phyloP scores from a whole-genome alignment of 345 rosid genomes.

The Populus davidiana region DNA sequence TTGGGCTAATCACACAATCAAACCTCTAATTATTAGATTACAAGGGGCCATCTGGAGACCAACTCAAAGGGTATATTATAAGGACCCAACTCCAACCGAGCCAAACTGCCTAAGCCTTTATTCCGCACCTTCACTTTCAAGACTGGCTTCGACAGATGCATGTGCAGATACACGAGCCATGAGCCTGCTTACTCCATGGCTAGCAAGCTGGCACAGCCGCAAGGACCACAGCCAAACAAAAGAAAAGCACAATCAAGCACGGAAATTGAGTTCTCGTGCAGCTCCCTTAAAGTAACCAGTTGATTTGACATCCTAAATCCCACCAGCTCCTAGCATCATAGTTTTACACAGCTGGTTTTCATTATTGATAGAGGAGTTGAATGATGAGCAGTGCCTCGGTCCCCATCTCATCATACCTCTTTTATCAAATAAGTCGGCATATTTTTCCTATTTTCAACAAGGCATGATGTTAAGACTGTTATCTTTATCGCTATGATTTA shows the following conservation, averaged over 20 bases:
- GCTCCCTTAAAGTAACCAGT: no score
- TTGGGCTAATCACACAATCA: not conserved
- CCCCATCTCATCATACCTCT: not conserved
- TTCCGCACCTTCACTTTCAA: not conserved
- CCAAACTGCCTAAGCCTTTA: not conserved
- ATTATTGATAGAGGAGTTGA: not conserved
- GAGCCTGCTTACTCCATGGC: no score
- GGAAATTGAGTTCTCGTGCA: no score
- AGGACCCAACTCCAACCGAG: not conserved
- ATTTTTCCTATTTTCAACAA: conserved; percentile 5
- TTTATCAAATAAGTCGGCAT: not conserved
- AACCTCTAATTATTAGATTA: not conserved
- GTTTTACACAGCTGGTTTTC: not conserved
- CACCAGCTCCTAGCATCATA: not conserved
- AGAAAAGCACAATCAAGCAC: no score
- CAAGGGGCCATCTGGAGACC: not conserved
- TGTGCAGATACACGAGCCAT: not conserved
- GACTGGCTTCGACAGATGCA: not conserved
- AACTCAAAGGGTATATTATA: not conserved
- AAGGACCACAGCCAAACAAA: not conserved
- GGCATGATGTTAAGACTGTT: not conserved
- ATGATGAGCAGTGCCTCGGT: no score
- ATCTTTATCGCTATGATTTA: no score
- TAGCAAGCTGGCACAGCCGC: not conserved
- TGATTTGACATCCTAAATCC: no score